phyloP scores from a whole-genome alignment of 805 yeast genomes.

The Starmerella floris region DNA sequence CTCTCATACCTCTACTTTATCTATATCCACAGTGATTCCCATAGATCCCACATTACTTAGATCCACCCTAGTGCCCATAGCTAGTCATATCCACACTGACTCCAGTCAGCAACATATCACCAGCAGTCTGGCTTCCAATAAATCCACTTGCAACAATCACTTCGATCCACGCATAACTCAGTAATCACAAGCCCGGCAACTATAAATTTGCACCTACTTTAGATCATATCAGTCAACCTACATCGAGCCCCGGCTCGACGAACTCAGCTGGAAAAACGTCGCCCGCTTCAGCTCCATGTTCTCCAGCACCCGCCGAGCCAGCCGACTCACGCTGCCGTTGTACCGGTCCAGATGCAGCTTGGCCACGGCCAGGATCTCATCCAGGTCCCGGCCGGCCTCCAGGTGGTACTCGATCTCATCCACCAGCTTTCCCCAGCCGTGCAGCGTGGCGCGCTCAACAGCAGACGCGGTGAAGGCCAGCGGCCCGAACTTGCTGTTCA shows the following conservation, averaged over 20 bases:
- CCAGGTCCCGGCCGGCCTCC: constrained; percentile 9
- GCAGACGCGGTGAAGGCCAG: background rate
- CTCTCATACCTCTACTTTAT: too few relatives aligned
- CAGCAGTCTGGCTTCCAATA: background rate
- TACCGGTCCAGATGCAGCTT: background rate
- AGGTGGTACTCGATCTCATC: constrained; percentile 13
- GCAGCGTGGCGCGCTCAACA: background rate
- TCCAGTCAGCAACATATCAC: too few relatives aligned
- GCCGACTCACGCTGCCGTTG: constrained; percentile 1
- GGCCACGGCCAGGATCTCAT: constrained; percentile 10
- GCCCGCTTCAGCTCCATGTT: constrained; percentile 1
- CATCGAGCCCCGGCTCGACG: background rate
- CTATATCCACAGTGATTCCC: too few relatives aligned
- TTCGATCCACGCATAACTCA: background rate
- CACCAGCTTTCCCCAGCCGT: constrained; percentile 2
- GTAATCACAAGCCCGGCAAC: background rate
- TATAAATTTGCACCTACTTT: constrained; percentile 3
- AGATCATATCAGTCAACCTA: background rate
- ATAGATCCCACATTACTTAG: too few relatives aligned
- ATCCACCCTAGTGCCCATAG: too few relatives aligned
- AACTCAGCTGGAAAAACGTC: constrained; percentile 4
- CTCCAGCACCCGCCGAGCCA: constrained; percentile 2
- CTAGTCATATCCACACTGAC: too few relatives aligned
- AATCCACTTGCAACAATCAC: background rate
- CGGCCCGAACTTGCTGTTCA: constrained; percentile 5